Percentiles rank a stretch among this genome's conserved stretches.
Conservation (phyloP, 371 early-diverging fungal genomes). For the Mucor racemosus region DNA sequence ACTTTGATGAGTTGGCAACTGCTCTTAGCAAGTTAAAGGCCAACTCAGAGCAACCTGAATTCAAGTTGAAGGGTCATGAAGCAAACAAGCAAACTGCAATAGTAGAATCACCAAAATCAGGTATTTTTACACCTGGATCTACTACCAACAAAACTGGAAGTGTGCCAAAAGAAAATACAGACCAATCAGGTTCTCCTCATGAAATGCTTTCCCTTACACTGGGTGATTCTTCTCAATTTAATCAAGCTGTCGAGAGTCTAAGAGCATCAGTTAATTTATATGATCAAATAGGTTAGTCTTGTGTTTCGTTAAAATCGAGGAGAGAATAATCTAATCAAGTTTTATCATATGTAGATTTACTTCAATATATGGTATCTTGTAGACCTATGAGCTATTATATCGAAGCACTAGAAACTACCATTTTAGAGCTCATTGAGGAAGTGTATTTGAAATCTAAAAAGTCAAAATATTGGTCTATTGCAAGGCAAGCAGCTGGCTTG, state of each 20-base stretch:
- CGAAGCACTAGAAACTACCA: constrained; percentile 54
- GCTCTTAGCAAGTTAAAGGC: constrained; percentile 32
- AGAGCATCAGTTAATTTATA: constrained; percentile 72
- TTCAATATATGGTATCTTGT: constrained; percentile 80
- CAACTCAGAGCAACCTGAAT: constrained; percentile 25
- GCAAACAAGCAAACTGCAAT: background rate
- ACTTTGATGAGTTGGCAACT: constrained; percentile 36
- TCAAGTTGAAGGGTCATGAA: constrained; percentile 58
- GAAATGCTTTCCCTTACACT: constrained; percentile 69
- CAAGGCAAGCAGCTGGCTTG: constrained; percentile 83
- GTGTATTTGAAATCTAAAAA: constrained; percentile 78
- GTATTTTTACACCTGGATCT: constrained; percentile 7
- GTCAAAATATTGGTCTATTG: constrained; percentile 77
- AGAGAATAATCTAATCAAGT: background rate
- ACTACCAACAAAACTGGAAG: constrained; percentile 19
- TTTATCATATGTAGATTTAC: constrained; percentile 42
- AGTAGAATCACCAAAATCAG: background rate
- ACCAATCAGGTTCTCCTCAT: constrained; percentile 10
- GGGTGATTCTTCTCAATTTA: constrained; percentile 66
- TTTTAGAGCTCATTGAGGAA: constrained; percentile 74
- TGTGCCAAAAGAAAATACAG: constrained; percentile 8
- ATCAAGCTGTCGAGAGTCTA: constrained; percentile 67
- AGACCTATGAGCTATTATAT: constrained; percentile 60
- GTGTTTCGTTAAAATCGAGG: background rate
- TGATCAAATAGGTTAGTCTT: constrained; percentile 68